Percentiles rank a stretch among this genome's conserved stretches.
phyloP scores from a whole-genome alignment of 441 rosid species.

The Cnidoscolus chayamansa region DNA sequence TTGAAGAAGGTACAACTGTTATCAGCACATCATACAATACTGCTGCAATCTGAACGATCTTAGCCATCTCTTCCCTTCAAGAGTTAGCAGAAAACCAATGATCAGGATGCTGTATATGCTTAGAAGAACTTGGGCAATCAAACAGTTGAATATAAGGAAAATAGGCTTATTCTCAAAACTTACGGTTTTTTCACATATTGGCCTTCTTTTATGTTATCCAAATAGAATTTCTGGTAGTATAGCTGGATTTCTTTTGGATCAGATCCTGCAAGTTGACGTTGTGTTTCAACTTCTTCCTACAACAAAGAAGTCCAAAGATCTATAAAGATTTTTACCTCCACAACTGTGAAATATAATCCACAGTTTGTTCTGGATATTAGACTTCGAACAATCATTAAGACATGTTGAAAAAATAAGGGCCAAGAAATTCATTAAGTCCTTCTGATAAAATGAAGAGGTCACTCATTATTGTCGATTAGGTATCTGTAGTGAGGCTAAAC shows the following conservation, averaged over 20 bases:
- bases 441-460: constrained; percentile 10
- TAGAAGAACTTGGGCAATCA: constrained; percentile 15
- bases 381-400: constrained; percentile 11
- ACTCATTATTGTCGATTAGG: not conserved
- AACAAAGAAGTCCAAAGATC: constrained; percentile 23
- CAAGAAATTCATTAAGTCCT: constrained; percentile 1
- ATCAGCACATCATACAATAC: constrained; percentile 80
- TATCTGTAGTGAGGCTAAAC: constrained; percentile 2
- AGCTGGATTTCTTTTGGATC: constrained; percentile 73
- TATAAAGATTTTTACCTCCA: constrained; percentile 7
- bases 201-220: constrained; percentile 53
- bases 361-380: not conserved
- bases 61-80: constrained; percentile 94
- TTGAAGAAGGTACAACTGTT: constrained; percentile 50
- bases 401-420: not conserved
- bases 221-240: constrained; percentile 63
- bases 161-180: constrained; percentile 29
- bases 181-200: constrained; percentile 68
- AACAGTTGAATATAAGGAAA: not conserved
- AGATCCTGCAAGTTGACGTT: constrained; percentile 39
- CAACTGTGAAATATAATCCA: not conserved
- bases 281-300: constrained; percentile 66
- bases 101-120: constrained; percentile 22
- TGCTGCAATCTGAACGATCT: constrained; percentile 70
- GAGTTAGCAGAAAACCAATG: constrained; percentile 23